Percentiles rank a stretch among this genome's conserved stretches.
phyloP scores from a whole-genome alignment of 371 early-diverging fungal genomes.

The Zychaea mexicana region DNA sequence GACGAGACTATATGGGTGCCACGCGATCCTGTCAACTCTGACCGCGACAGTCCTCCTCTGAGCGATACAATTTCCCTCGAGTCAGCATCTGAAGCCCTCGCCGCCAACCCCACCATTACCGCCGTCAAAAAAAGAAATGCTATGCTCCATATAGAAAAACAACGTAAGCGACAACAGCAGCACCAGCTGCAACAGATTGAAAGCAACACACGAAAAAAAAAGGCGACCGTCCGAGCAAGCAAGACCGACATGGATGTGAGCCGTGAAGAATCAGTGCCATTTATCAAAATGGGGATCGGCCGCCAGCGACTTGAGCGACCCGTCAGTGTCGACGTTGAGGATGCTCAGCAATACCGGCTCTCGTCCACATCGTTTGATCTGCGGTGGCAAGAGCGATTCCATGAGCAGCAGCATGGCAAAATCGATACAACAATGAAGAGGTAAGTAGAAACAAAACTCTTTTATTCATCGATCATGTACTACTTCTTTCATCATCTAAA shows the following conservation, averaged over 20 bases:
- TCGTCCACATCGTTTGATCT: constrained; percentile 1
- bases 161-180: constrained; percentile 6
- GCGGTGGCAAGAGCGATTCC: constrained; percentile 12
- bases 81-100: too few species aligned
- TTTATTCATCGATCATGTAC: too few species aligned
- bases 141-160: neutral
- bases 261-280: constrained; percentile 20
- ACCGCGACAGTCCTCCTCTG: too few species aligned
- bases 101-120: too few species aligned
- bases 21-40: neutral
- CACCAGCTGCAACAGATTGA: neutral
- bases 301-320: neutral
- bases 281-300: constrained; percentile 8
- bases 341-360: neutral
- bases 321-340: neutral
- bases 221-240: constrained; percentile 7
- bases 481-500: neutral
- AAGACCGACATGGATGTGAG: constrained; percentile 21
- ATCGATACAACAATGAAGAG: constrained; percentile 26
- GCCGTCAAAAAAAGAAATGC: too few species aligned
- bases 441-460: too few species aligned
- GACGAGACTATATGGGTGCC: neutral
- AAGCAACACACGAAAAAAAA: neutral
- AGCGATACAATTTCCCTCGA: too few species aligned
- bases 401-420: constrained; percentile 20